Conservation (phyloP, 192 early-diverging fungal species). For the Lunasporangiospora selenospora region DNA sequence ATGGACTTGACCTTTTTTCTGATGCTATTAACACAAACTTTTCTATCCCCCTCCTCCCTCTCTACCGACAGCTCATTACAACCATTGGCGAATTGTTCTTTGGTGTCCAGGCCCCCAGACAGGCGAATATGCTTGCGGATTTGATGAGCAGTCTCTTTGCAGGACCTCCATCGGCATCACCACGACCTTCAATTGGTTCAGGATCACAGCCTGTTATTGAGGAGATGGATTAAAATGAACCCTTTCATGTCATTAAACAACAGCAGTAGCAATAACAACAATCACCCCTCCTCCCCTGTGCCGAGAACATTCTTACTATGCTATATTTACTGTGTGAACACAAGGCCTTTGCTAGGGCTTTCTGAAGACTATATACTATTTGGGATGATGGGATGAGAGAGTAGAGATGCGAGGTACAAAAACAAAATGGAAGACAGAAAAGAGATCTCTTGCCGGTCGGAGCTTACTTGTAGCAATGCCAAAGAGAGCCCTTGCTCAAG, state of each 20-base stretch:
- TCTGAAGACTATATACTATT: no score
- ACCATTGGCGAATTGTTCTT: constrained; percentile 59
- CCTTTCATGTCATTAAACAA: no score
- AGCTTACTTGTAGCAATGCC: constrained; percentile 40
- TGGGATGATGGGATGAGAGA: no score
- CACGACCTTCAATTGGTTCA: constrained; percentile 18
- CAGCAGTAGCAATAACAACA: no score
- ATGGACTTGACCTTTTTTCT: neutral
- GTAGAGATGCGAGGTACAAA: no score
- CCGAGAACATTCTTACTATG: no score
- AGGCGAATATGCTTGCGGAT: constrained; percentile 57
- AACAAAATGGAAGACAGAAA: no score
- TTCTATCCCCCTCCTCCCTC: neutral
- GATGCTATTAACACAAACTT: neutral
- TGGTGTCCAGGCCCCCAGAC: constrained; percentile 52
- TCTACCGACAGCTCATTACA: constrained; percentile 42
- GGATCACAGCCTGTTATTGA: constrained; percentile 41
- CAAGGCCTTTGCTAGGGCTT: no score
- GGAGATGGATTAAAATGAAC: constrained; percentile 39
- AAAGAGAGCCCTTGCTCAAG: constrained; percentile 25
- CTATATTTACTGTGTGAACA: no score
- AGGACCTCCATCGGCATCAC: constrained; percentile 34
- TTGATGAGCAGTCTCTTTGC: constrained; percentile 60
- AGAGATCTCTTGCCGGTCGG: no score
- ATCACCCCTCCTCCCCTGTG: no score